These are phyloP conservation scores for Cucurbita pepo DNA, from an alignment of 306 rosid species.

Conservation along the genomic window DNA sequence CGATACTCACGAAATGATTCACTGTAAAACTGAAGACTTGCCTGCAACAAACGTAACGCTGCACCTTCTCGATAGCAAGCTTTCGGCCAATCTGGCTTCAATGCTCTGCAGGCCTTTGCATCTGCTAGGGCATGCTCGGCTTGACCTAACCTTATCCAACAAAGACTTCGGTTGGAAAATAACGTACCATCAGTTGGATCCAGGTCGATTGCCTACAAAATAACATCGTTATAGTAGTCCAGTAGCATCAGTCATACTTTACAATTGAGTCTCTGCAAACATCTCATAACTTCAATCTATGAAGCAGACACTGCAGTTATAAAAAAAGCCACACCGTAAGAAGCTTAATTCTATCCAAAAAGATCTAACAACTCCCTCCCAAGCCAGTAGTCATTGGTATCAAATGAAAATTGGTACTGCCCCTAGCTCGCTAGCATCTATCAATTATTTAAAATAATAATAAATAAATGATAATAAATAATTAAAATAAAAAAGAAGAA, in stretches of 20 bases:
- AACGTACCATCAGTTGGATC: slow-evolving; percentile 52
- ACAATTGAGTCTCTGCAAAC: not conserved
- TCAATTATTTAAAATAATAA: no score
- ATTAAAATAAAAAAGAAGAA: no score
- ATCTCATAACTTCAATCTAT: not conserved
- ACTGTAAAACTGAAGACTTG: slow-evolving; percentile 13
- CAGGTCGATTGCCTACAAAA: slow-evolving; percentile 68
- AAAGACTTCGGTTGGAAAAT: slow-evolving; percentile 82
- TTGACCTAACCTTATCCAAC: slow-evolving; percentile 78
- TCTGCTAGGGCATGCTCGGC: slow-evolving; percentile 78
- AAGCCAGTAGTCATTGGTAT: not conserved
- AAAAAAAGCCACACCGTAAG: not conserved
- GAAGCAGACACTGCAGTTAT: not conserved
- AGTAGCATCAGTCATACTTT: not conserved
- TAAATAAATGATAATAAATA: no score
- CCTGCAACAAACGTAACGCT: slow-evolving; percentile 81
- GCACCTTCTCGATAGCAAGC: slow-evolving; percentile 97
- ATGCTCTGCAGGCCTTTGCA: slow-evolving; percentile 70
- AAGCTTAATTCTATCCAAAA: not conserved
- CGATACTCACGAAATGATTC: not conserved
- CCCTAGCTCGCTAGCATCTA: not conserved
- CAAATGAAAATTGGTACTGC: not conserved
- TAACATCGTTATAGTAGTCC: not conserved
- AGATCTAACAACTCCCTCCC: not conserved
- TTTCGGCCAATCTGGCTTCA: slow-evolving; percentile 88